These are phyloP conservation scores for Populus nigra DNA, from an alignment of 345 rosid genomes.

Conservation along the genomic window DNA sequence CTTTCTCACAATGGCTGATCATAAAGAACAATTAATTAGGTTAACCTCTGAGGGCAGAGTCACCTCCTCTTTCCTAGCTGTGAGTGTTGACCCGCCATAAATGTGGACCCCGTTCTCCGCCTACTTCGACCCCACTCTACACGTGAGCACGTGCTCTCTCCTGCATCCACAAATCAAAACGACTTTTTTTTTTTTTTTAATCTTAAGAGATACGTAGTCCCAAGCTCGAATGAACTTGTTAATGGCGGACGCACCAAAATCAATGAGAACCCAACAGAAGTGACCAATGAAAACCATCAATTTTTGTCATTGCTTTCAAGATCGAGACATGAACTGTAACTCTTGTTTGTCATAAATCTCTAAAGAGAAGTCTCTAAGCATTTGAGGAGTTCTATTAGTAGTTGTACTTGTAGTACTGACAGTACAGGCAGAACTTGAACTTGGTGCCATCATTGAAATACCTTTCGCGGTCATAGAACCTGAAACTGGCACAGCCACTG, in stretches of 20 bases:
- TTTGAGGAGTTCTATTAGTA: conserved; percentile 35
- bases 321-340: conserved; percentile 59
- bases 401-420: conserved; percentile 5
- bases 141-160: conserved; percentile 61
- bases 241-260: conserved; percentile 27
- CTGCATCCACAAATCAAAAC: neutral
- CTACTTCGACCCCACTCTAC: conserved; percentile 49
- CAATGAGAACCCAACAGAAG: neutral
- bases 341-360: conserved; percentile 72
- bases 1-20: too few species aligned
- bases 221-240: neutral
- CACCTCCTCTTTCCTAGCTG: conserved; percentile 13
- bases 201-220: neutral
- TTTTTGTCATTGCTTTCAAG: conserved; percentile 45
- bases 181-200: neutral
- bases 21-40: too few species aligned
- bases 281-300: neutral
- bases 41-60: too few species aligned
- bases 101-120: conserved; percentile 36
- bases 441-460: conserved; percentile 54
- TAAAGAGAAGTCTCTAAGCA: conserved; percentile 69
- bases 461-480: conserved; percentile 32
- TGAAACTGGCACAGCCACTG: conserved; percentile 29
- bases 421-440: conserved; percentile 40
- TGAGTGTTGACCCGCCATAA: conserved; percentile 51